These are phyloP conservation scores for Phytophthora litchii DNA, from an alignment of 352 stramenopile genomes.

Conservation along the genomic window DNA sequence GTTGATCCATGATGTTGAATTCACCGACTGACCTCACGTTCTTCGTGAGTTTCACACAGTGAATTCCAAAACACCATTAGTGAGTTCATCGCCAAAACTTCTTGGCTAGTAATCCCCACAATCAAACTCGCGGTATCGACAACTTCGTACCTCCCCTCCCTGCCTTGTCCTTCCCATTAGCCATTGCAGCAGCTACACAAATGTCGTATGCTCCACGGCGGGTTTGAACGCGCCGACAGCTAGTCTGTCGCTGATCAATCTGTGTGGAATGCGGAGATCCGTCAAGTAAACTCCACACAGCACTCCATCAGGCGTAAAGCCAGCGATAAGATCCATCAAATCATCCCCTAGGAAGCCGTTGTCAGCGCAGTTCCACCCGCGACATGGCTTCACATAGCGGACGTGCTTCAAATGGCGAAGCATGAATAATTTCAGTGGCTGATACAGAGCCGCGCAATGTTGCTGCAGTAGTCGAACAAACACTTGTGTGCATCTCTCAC, in stretches of 20 bases:
- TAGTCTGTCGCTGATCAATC: slow-evolving; percentile 14
- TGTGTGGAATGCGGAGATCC: slow-evolving; percentile 24
- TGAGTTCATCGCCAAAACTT: slow-evolving; percentile 1
- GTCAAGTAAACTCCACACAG: slow-evolving; percentile 37
- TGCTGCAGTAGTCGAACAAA: slow-evolving; percentile 26
- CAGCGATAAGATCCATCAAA: slow-evolving; percentile 32
- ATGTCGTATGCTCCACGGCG: neutral
- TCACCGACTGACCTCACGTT: neutral
- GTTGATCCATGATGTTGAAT: neutral
- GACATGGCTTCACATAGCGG: slow-evolving; percentile 28
- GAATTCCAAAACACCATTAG: neutral
- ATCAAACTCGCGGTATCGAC: neutral
- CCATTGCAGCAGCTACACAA: neutral
- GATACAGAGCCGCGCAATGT: slow-evolving; percentile 30
- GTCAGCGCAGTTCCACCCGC: slow-evolving; percentile 24
- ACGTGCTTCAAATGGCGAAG: slow-evolving; percentile 31
- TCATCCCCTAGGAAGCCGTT: slow-evolving; percentile 13
- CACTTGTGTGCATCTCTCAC: slow-evolving; percentile 30
- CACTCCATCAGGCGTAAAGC: slow-evolving; percentile 28
- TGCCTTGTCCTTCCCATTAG: neutral
- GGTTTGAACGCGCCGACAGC: slow-evolving; percentile 26
- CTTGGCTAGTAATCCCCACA: neutral
- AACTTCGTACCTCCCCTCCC: slow-evolving; percentile 4
- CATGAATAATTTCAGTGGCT: slow-evolving; percentile 36
- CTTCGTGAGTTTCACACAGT: neutral